These are phyloP conservation scores for Pachysandra terminalis DNA, from an alignment of 164 flowering plant species.

Conservation along the genomic window DNA sequence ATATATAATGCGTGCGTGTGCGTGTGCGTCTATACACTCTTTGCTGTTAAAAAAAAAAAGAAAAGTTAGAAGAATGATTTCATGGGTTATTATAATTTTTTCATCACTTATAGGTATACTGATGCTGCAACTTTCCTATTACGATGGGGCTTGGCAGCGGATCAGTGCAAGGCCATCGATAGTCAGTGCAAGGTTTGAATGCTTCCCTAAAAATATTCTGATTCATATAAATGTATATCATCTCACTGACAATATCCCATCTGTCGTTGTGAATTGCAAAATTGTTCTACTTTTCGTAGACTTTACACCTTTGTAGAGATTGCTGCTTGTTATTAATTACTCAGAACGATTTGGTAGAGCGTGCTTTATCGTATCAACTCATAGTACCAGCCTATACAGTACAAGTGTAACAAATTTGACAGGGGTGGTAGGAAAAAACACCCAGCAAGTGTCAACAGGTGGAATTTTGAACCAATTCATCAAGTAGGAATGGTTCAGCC, in stretches of 20 bases:
- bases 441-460: too few relatives aligned
- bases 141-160: conserved; percentile 84
- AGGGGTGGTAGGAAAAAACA: too few relatives aligned
- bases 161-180: conserved; percentile 75
- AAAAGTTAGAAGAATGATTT: too few relatives aligned
- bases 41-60: too few relatives aligned
- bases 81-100: not conserved
- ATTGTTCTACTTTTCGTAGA: not conserved
- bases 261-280: not conserved
- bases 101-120: conserved; percentile 44
- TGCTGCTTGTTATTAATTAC: not conserved
- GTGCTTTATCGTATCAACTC: not conserved
- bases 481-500: too few relatives aligned
- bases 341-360: not conserved
- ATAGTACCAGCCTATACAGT: not conserved
- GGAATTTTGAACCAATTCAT: too few relatives aligned
- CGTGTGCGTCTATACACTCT: too few relatives aligned
- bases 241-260: not conserved
- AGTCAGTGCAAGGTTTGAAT: conserved; percentile 89
- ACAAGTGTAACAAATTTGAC: too few relatives aligned
- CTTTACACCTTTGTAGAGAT: not conserved
- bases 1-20: too few relatives aligned
- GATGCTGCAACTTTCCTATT: conserved; percentile 84
- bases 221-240: not conserved
- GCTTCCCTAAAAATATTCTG: not conserved